Conservation (phyloP, 2,329 filamentous ascomycete genomes). For the Ophiocordyceps camponoti-floridani region DNA sequence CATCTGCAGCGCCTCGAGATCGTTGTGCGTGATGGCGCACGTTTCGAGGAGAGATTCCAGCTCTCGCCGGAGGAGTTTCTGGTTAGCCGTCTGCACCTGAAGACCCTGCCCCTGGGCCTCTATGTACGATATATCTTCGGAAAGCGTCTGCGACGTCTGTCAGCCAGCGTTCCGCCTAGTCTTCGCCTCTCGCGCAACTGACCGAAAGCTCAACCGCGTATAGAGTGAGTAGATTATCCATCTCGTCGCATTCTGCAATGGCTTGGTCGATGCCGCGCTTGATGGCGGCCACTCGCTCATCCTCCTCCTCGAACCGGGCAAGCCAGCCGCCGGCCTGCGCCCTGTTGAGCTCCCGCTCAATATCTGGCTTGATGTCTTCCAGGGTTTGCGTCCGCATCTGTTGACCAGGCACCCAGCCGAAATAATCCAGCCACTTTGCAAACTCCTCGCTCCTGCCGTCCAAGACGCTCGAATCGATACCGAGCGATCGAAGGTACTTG, state of each 20-base stretch:
- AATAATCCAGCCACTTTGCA: constrained; percentile 64
- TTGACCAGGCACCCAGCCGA: constrained; percentile 69
- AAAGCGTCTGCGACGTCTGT: constrained; percentile 47
- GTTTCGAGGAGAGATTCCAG: constrained; percentile 78
- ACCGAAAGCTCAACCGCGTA: constrained; percentile 90
- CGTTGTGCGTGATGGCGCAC: constrained; percentile 67
- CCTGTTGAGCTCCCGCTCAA: constrained; percentile 75
- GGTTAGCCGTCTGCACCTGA: constrained; percentile 92
- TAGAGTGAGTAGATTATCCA: constrained; percentile 83
- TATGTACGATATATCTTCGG: constrained; percentile 92
- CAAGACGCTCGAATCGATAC: constrained; percentile 60
- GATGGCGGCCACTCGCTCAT: constrained; percentile 76
- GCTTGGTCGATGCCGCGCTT: constrained; percentile 72
- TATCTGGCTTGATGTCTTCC: constrained; percentile 63
- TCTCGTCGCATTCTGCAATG: constrained; percentile 89
- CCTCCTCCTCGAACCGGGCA: constrained; percentile 66
- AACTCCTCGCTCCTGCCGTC: constrained; percentile 66
- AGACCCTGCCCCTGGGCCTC: constrained; percentile 93
- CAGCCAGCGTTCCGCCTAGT: not conserved
- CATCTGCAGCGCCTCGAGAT: constrained; percentile 52
- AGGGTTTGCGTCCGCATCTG: constrained; percentile 58
- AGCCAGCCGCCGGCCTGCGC: constrained; percentile 90
- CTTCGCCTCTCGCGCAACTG: constrained; percentile 18
- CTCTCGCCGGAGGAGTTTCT: constrained; percentile 82
- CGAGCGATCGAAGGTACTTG: constrained; percentile 61